Conservation (phyloP, 2,329 filamentous ascomycete species). For the Apiospora hydei region DNA sequence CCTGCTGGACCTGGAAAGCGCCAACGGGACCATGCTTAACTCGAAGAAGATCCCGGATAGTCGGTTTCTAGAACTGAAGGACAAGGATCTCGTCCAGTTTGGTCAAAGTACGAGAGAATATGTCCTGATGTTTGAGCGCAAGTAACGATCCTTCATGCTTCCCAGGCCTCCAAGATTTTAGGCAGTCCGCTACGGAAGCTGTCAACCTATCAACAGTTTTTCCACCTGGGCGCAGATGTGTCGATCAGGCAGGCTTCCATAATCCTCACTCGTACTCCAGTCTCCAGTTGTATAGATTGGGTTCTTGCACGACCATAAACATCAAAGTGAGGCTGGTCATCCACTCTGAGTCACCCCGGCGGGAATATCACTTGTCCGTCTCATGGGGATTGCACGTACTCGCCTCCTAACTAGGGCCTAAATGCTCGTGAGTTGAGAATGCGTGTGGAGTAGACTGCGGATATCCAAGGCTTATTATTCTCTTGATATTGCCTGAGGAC, state of each 20-base stretch:
- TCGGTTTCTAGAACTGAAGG: slow-evolving; percentile 83
- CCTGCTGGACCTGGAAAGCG: slow-evolving; percentile 90
- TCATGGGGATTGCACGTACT: not conserved
- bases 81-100: slow-evolving; percentile 90
- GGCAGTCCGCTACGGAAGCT: not conserved
- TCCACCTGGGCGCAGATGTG: not conserved
- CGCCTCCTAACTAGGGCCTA: not conserved
- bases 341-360: not conserved
- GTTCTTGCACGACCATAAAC: not conserved
- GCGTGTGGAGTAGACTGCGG: not conserved
- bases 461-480: slow-evolving; percentile 1
- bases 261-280: not conserved
- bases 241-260: not conserved
- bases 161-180: not conserved
- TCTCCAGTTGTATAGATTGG: not conserved
- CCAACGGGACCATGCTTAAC: slow-evolving; percentile 88
- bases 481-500: not conserved
- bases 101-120: slow-evolving; percentile 91
- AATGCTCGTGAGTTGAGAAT: not conserved
- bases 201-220: not conserved
- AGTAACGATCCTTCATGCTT: slow-evolving; percentile 26
- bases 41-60: slow-evolving; percentile 75
- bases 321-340: not conserved
- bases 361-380: not conserved
- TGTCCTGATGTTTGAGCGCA: slow-evolving; percentile 82